phyloP scores from a whole-genome alignment of 805 yeast genomes.

The Candida easanensis region DNA sequence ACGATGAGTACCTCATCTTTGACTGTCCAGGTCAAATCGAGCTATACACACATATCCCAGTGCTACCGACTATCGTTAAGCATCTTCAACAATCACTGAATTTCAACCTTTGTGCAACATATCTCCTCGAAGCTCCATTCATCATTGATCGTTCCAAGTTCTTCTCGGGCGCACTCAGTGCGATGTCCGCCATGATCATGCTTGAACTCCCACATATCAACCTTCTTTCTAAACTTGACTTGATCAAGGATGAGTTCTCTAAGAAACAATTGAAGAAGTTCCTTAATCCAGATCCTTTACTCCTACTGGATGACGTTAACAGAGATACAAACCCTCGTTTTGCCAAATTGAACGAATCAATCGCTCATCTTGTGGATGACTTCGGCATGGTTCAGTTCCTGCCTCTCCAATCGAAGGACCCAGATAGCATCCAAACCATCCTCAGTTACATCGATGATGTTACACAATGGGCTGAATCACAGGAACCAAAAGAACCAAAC shows the following conservation, averaged over 20 bases:
- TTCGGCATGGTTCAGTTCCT: constrained; percentile 98
- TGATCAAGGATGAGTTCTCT: constrained; percentile 75
- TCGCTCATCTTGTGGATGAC: constrained; percentile 91
- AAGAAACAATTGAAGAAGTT: constrained; percentile 77
- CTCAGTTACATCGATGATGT: constrained; percentile 92
- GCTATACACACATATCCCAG: constrained; percentile 90
- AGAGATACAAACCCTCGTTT: constrained; percentile 59
- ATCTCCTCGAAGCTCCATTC: constrained; percentile 90
- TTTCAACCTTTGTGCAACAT: constrained; percentile 89
- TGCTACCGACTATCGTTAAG: constrained; percentile 81
- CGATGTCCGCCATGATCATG: constrained; percentile 97
- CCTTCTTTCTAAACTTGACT: constrained; percentile 81
- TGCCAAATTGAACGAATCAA: constrained; percentile 68
- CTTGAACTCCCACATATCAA: constrained; percentile 94
- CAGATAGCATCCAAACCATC: constrained; percentile 76
- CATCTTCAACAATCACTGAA: constrained; percentile 78
- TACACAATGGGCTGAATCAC: constrained; percentile 96
- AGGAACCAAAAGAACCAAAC: constrained; percentile 94
- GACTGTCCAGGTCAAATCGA: constrained; percentile 99
- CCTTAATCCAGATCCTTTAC: constrained; percentile 86
- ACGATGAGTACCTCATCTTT: constrained; percentile 89
- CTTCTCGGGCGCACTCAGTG: constrained; percentile 92
- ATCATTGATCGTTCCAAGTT: constrained; percentile 87
- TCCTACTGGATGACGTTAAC: constrained; percentile 52
- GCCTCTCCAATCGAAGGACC: constrained; percentile 78